These are phyloP conservation scores for Daldinia vernicosa DNA, from an alignment of 495 filamentous ascomycete species.

Conservation along the genomic window DNA sequence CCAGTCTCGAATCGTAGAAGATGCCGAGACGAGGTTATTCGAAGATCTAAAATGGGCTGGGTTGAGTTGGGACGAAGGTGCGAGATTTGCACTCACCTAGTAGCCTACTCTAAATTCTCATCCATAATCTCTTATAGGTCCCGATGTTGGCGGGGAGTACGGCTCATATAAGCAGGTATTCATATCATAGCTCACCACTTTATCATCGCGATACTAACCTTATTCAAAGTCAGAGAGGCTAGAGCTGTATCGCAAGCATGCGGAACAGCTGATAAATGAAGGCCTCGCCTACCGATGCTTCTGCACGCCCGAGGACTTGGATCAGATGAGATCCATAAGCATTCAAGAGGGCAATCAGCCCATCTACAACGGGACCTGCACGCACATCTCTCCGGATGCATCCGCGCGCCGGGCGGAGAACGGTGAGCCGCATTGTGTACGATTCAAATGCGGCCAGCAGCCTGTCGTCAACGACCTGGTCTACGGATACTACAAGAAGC, in stretches of 20 bases:
- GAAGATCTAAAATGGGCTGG: slow-evolving; percentile 89
- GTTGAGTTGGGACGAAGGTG: slow-evolving; percentile 93
- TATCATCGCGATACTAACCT: slow-evolving; percentile 28
- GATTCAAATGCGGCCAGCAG: slow-evolving; percentile 70
- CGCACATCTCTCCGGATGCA: slow-evolving; percentile 68
- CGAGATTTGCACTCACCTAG: background rate
- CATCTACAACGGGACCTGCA: slow-evolving; percentile 82
- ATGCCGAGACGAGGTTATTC: slow-evolving; percentile 78
- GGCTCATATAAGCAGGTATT: slow-evolving; percentile 87
- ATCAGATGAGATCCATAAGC: slow-evolving; percentile 67
- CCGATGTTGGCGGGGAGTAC: slow-evolving; percentile 77
- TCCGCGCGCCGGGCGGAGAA: slow-evolving; percentile 71
- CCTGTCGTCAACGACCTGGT: slow-evolving; percentile 77
- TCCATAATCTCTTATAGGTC: slow-evolving; percentile 61
- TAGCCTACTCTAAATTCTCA: slow-evolving; percentile 24
- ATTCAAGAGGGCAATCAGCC: slow-evolving; percentile 67
- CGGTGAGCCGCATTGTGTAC: slow-evolving; percentile 79
- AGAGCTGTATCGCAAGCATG: slow-evolving; percentile 75
- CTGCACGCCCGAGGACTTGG: slow-evolving; percentile 77
- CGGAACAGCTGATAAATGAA: slow-evolving; percentile 70
- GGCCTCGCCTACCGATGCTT: slow-evolving; percentile 93
- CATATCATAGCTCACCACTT: background rate
- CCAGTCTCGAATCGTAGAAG: slow-evolving; percentile 63
- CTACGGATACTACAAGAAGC: slow-evolving; percentile 68
- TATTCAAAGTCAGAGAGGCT: slow-evolving; percentile 77